phyloP scores from a whole-genome alignment of 2,329 filamentous ascomycete species.

The Alternaria infectoria region DNA sequence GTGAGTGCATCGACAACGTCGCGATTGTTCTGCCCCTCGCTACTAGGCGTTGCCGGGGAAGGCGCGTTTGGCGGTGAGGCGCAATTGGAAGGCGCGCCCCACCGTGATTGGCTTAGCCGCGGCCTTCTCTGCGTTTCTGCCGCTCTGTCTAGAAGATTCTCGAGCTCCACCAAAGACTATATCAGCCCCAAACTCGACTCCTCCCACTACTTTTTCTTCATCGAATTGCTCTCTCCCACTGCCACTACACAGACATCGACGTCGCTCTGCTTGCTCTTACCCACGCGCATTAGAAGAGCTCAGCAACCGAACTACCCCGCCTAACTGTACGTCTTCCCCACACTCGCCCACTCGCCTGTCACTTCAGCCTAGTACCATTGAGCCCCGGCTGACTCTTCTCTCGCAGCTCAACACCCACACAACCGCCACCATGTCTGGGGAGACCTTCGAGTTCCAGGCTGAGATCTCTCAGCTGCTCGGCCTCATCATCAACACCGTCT shows the following conservation, averaged over 20 bases:
- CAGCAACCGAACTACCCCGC: conserved; percentile 25
- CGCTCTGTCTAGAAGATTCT: conserved; percentile 48
- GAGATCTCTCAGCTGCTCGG: conserved; percentile 99
- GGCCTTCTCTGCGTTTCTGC: conserved; percentile 42
- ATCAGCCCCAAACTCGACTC: conserved; percentile 38
- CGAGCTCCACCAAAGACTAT: conserved; percentile 43
- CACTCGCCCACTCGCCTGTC: conserved; percentile 11
- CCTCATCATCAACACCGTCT: conserved; percentile 99
- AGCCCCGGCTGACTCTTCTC: conserved; percentile 13
- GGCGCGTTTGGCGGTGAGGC: conserved; percentile 34
- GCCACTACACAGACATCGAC: conserved; percentile 22
- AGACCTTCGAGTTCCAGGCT: conserved; percentile 99
- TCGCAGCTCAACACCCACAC: conserved; percentile 25
- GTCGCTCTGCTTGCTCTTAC: conserved; percentile 32
- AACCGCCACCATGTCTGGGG: conserved; percentile 72
- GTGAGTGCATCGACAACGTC: neutral
- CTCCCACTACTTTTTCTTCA: conserved; percentile 24
- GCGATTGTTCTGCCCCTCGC: conserved; percentile 22
- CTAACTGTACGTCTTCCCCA: conserved; percentile 23
- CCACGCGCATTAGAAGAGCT: conserved; percentile 26
- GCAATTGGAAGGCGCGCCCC: conserved; percentile 7
- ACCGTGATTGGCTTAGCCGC: conserved; percentile 32
- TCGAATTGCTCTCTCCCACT: conserved; percentile 31
- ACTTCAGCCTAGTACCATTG: conserved; percentile 12
- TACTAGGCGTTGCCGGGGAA: conserved; percentile 24